phyloP scores from a whole-genome alignment of 2,329 filamentous ascomycete genomes.

The Cadophora malorum region DNA sequence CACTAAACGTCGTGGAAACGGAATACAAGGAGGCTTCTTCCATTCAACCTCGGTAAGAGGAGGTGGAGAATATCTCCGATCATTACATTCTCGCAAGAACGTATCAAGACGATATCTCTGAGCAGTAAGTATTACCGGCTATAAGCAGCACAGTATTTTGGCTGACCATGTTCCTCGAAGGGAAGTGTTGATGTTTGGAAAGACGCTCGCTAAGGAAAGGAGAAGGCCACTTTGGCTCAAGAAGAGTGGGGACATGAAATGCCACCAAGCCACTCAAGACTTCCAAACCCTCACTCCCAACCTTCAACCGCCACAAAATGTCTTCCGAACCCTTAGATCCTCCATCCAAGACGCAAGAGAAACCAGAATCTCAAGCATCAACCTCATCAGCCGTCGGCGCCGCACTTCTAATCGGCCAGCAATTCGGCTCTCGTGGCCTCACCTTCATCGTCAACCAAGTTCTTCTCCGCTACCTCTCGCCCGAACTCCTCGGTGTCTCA shows the following conservation, averaged over 20 bases:
- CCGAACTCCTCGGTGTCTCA: slow-evolving; percentile 81
- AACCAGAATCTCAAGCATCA: neutral
- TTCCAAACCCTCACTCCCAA: neutral
- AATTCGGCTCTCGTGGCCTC: slow-evolving; percentile 83
- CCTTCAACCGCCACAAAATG: slow-evolving; percentile 16
- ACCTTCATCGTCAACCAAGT: slow-evolving; percentile 94
- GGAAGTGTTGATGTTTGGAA: neutral
- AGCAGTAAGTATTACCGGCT: neutral
- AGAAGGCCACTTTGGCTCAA: neutral
- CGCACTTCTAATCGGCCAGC: slow-evolving; percentile 75
- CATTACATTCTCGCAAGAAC: too few species aligned
- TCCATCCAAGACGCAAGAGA: neutral
- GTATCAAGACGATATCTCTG: too few species aligned
- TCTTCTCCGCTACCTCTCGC: slow-evolving; percentile 85
- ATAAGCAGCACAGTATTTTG: too few species aligned
- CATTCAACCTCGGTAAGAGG: neutral
- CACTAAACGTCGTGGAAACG: too few species aligned
- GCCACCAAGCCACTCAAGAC: slow-evolving; percentile 2
- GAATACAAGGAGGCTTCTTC: too few species aligned
- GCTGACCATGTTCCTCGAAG: neutral
- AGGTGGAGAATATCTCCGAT: neutral
- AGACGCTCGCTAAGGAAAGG: neutral
- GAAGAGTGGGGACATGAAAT: neutral
- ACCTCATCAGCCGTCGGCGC: slow-evolving; percentile 40
- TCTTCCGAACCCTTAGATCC: neutral